A percentile compares a stretch with the other conserved stretches of the same genome.
phyloP scores from a whole-genome alignment of 768 basidiomycete species.

The Crucibulum laeve region DNA sequence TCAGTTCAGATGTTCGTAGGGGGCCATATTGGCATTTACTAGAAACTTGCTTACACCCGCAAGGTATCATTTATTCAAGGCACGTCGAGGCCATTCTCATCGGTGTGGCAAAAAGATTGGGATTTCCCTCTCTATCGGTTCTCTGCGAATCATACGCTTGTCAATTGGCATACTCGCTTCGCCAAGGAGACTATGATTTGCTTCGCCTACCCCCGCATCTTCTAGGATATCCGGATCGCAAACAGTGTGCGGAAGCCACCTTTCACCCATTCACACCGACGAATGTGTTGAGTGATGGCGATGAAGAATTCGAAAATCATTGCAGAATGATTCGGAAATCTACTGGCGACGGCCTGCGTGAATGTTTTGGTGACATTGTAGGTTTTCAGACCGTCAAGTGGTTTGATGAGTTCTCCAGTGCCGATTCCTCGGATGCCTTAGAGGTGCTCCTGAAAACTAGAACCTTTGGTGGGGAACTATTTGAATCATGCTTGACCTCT shows the following conservation, averaged over 20 bases:
- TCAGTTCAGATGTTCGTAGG: constrained; percentile 70
- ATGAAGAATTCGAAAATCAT: constrained; percentile 49
- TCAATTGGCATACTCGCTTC: constrained; percentile 69
- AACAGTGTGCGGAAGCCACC: constrained; percentile 61
- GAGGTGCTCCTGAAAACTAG: constrained; percentile 29
- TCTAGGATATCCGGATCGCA: constrained; percentile 70
- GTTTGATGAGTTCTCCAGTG: constrained; percentile 32
- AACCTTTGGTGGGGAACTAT: constrained; percentile 24
- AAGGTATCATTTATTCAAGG: constrained; percentile 23
- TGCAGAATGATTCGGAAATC: constrained; percentile 57
- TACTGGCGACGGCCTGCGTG: constrained; percentile 43
- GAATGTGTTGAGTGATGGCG: constrained; percentile 46
- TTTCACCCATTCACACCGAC: constrained; percentile 67
- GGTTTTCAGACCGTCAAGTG: constrained; percentile 53
- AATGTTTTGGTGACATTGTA: constrained; percentile 69
- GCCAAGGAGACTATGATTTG: constrained; percentile 43
- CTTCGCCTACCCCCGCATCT: constrained; percentile 65
- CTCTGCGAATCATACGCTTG: constrained; percentile 79
- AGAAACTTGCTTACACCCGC: constrained; percentile 51
- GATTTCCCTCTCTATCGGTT: constrained; percentile 50
- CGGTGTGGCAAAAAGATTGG: constrained; percentile 64
- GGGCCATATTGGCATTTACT: constrained; percentile 87
- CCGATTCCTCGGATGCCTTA: constrained; percentile 21
- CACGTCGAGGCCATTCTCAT: constrained; percentile 50
- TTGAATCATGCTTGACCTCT: constrained; percentile 30